Base-by-base conservation (phyloP, 2,329 filamentous ascomycete genomes). In the Xenosphaeropsis pyriputrescens region DNA sequence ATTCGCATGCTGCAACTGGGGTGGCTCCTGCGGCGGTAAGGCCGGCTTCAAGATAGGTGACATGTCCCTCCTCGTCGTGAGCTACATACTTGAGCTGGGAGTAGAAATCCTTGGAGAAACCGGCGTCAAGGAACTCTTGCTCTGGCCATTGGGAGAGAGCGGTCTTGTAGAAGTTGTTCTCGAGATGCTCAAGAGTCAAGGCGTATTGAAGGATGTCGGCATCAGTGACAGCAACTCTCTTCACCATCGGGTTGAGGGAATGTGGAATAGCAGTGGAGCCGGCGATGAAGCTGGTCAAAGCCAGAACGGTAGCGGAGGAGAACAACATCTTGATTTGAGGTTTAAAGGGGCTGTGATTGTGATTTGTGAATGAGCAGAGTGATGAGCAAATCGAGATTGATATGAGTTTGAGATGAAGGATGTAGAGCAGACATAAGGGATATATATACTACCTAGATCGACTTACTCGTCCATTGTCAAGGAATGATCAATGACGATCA, bases 131-230 rank as follows among this genome's bases (percentile, higher is more conserved):
- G 51, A 78, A 78, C 45, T 70, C 61, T 2, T 54, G 43, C 39
- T 64, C 53, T 29, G 61, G 62, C 60, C 70, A 80, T 46, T 71
- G 73, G 42, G 61, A 55, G 6, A 82, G 61, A 30, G 69, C 76
- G 34, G 76, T 52, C 29, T 61, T 61, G 58, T 82, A 83, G 58
- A 81, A 82, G 36, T 62, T 63, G 43, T 74, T 62, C 57, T 82
- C 77, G 29, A 74, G 65, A 42, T 71, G 65, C 54, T 75, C 71
- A 9, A 73, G 63, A 2, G 63, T 62, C 36, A 68, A 51, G 15
- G 65, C 65, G 36, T 65, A 67, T 55, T 64, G 62, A 38, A 66
- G 56, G 37, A 66, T 65, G 39, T 50, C 47, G 18, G 50, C 34
- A 32, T 54, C 51, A 16, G 47, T 47, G 29, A 50, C 44, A 2